These are phyloP conservation scores for Calocera cornea DNA, from an alignment of 768 basidiomycete species.

Conservation along the genomic window DNA sequence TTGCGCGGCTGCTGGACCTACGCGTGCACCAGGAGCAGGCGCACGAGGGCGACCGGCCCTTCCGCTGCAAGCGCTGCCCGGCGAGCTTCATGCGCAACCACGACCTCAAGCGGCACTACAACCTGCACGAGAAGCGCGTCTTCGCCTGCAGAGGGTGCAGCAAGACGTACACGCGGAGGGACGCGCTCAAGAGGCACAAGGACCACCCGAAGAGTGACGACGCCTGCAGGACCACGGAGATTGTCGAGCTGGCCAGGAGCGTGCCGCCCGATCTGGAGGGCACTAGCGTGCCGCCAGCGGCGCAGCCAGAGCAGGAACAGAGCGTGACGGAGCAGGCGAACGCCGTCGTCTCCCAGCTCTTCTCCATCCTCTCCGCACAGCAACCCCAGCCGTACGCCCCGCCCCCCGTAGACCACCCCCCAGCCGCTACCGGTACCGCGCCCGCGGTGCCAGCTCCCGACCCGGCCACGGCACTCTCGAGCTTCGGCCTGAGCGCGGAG, in stretches of 20 bases:
- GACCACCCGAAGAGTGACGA: constrained; percentile 36
- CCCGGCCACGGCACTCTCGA: neutral
- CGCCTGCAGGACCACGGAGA: neutral
- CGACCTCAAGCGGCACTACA: constrained; percentile 22
- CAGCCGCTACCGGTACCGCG: neutral
- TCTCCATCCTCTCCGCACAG: neutral
- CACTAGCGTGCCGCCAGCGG: neutral
- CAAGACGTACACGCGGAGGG: constrained; percentile 30
- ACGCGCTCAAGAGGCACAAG: constrained; percentile 37
- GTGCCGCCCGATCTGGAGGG: neutral
- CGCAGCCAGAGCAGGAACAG: neutral
- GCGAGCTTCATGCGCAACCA: constrained; percentile 11
- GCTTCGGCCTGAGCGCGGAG: constrained; percentile 9
- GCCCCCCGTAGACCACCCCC: constrained; percentile 5
- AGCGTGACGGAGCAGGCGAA: neutral
- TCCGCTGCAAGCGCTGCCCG: constrained; percentile 34
- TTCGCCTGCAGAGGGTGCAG: constrained; percentile 20
- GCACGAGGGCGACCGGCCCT: constrained; percentile 50
- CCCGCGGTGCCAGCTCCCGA: neutral
- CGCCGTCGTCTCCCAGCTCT: neutral
- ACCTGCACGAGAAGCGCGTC: constrained; percentile 33
- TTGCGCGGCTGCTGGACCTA: constrained; percentile 53
- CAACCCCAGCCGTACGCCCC: constrained; percentile 8
- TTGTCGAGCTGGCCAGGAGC: neutral
- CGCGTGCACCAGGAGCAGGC: constrained; percentile 51